Conservation (phyloP, 2,329 filamentous ascomycete genomes). For the Dactylella cylindrospora region DNA sequence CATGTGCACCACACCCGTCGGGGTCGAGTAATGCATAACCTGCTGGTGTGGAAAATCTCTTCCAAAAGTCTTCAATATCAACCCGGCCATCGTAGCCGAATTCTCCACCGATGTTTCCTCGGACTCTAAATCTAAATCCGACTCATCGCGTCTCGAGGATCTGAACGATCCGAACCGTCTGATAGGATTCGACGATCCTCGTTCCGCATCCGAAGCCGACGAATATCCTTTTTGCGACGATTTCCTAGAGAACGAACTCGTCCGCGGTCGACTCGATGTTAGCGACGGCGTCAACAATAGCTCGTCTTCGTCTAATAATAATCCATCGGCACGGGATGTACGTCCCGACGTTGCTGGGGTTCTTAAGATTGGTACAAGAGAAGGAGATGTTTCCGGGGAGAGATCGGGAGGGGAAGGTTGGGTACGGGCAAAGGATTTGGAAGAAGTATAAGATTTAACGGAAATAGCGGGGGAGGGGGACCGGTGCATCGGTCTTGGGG, state of each 20-base stretch:
- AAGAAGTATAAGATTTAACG: conserved; percentile 35
- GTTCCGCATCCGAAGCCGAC: conserved; percentile 32
- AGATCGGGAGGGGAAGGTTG: conserved; percentile 39
- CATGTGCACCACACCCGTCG: conserved; percentile 38
- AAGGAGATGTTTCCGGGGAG: conserved; percentile 39
- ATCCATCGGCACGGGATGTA: conserved; percentile 29
- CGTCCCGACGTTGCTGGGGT: conserved; percentile 37
- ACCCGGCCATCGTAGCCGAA: conserved; percentile 24
- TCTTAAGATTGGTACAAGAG: conserved; percentile 23
- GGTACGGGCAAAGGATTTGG: conserved; percentile 41
- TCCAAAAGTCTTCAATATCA: conserved; percentile 35
- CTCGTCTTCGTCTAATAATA: conserved; percentile 13
- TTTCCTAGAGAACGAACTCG: conserved; percentile 42
- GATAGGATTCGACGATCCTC: conserved; percentile 22
- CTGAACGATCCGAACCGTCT: conserved; percentile 28
- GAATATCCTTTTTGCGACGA: conserved; percentile 28
- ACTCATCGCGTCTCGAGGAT: conserved; percentile 1
- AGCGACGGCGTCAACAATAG: conserved; percentile 38
- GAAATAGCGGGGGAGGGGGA: conserved; percentile 40
- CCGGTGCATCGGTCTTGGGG: conserved; percentile 36
- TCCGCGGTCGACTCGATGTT: conserved; percentile 36
- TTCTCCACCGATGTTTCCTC: conserved; percentile 38
- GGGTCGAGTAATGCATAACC: conserved; percentile 40
- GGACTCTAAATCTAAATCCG: conserved; percentile 22
- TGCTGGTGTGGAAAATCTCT: conserved; percentile 39